These are phyloP conservation scores for Turnera subulata DNA, from an alignment of 345 rosid genomes.

Conservation along the genomic window DNA sequence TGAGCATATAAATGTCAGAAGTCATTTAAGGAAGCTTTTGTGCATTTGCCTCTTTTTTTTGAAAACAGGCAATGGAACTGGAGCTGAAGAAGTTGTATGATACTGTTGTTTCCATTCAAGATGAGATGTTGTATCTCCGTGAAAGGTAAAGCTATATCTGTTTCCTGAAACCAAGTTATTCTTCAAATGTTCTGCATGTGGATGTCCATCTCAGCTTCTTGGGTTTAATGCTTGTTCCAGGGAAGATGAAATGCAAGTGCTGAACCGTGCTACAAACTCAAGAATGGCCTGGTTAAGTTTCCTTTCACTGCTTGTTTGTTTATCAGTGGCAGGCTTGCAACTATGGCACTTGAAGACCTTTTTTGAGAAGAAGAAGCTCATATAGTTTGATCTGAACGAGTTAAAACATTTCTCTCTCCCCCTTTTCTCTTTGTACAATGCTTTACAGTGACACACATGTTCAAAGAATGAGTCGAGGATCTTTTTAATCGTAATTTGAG, in stretches of 20 bases:
- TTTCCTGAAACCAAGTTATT: background rate
- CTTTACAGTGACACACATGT: too few species aligned
- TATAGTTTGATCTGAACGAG: slow-evolving; percentile 32
- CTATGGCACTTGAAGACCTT: slow-evolving; percentile 85
- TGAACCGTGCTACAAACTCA: slow-evolving; percentile 61
- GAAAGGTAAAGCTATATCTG: slow-evolving; percentile 52
- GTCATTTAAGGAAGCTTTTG: slow-evolving; percentile 4
- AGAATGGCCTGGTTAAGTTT: slow-evolving; percentile 81
- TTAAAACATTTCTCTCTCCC: background rate
- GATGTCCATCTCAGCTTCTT: background rate
- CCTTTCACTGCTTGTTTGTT: slow-evolving; percentile 65
- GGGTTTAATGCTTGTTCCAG: slow-evolving; percentile 29
- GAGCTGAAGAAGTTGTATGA: slow-evolving; percentile 79
- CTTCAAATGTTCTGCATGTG: background rate
- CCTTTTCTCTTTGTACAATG: background rate
- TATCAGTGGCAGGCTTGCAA: slow-evolving; percentile 85
- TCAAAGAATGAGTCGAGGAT: too few species aligned
- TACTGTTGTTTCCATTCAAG: slow-evolving; percentile 59
- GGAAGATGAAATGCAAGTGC: slow-evolving; percentile 89
- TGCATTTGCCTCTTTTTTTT: slow-evolving; percentile 12
- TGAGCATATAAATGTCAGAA: background rate
- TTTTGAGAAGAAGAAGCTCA: slow-evolving; percentile 93
- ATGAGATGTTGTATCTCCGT: slow-evolving; percentile 80
- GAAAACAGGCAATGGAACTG: slow-evolving; percentile 73
- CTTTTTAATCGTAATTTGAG: too few species aligned